phyloP scores from a whole-genome alignment of 1,284 basidiomycete species.

The Chalciporus sp. region DNA sequence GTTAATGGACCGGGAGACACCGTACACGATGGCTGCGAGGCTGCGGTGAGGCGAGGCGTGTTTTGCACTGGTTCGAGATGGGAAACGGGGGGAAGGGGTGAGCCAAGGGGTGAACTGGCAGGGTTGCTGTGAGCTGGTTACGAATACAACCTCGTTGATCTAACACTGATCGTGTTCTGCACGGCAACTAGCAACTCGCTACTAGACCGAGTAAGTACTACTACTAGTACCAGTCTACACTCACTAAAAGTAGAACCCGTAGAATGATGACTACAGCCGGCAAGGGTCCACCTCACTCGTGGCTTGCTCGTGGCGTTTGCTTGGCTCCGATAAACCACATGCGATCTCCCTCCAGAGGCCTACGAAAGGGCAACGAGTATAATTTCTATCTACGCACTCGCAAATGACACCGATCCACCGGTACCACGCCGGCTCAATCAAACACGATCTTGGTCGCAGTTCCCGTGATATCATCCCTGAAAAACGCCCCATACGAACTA shows the following conservation, averaged over 20 bases:
- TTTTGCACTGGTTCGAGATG: conserved; percentile 1
- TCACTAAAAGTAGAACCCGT: no score
- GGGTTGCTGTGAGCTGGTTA: background rate
- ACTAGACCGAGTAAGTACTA: no score
- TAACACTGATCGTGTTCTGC: background rate
- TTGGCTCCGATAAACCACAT: no score
- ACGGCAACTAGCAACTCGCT: background rate
- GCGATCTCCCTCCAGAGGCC: no score
- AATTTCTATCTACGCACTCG: background rate
- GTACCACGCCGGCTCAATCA: conserved; percentile 22
- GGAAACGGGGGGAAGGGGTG: background rate
- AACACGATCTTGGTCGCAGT: conserved; percentile 92
- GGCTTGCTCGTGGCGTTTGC: background rate
- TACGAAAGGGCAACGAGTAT: background rate
- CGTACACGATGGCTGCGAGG: conserved; percentile 16
- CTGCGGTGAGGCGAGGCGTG: conserved; percentile 26
- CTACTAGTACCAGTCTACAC: no score
- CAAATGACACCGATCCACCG: background rate
- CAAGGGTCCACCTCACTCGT: no score
- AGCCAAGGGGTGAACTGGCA: no score
- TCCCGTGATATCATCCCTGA: conserved; percentile 74
- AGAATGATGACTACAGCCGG: no score
- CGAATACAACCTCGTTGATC: background rate
- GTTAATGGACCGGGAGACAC: background rate
- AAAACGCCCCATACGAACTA: conserved; percentile 83